Evolutionary conservation across 1,284 basidiomycete species (phyloP), one percentile per base, ranked within the genome.

Genomic region (Pisolithus thermaeus): DNA sequence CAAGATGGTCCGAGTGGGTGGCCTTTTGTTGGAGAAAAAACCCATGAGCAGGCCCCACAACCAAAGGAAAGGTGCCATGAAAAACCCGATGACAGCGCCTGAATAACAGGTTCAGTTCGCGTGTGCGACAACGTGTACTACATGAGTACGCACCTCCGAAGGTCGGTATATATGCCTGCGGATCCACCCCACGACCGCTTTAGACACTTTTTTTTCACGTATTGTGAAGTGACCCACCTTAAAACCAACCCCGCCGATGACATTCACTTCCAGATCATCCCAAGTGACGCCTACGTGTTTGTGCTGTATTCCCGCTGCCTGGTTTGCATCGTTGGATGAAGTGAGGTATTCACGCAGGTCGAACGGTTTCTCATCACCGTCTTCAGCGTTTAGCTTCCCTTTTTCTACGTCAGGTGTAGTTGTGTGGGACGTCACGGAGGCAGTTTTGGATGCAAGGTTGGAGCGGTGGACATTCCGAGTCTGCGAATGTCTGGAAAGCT

Each of bases 271-370:
- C 1, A 91, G 69, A 57, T 84, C 74, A 48, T 89, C 78, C 85
- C 89, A 92, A 23, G 81, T 80, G 28, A 92, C 87, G 36, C 90
- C 90, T 36, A 92, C 87, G 56, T 84, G 81, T 73, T 95, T 95
- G 67, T 85, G 84, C 60, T 83, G 81, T 61, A 93, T 87, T 4
- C 89, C 90, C 6, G 86, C 84, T 27, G 73, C 67, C 54, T 90
- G 82, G 52, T 79, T 74, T 6, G 79, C 79, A 54, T 85, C 79
- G 58, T 84, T 84, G 27, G 79, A 83, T 2, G 81, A 80, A 8
- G 79, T 75, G 16, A 96, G 76, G 60, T 90, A 92, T 49, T 87
- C 87, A 30, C 81, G 78, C 7, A 95, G 76, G 66, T 91, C 80
- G 61, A 91, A 92, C 36, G 62, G 74, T 22, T 59, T 58, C 9